Conservation (phyloP, 306 rosid species). For the Citrullus amarus region DNA sequence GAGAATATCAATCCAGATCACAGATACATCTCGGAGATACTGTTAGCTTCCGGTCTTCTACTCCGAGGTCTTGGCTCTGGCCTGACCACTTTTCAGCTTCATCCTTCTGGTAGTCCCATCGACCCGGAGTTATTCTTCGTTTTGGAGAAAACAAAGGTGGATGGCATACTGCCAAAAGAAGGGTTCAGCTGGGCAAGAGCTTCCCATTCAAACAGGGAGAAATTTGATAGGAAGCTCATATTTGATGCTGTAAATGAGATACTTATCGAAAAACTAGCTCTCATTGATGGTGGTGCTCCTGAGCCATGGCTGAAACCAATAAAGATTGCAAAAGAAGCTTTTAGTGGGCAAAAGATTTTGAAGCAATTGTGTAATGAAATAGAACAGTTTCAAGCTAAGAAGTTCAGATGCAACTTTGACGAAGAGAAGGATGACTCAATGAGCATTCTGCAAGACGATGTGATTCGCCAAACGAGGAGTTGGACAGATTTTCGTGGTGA, state of each 20-base stretch:
- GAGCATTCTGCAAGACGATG: conserved; percentile 43
- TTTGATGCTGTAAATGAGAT: conserved; percentile 81
- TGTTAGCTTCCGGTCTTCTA: conserved; percentile 77
- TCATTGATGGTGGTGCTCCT: conserved; percentile 13
- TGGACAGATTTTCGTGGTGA: conserved; percentile 56
- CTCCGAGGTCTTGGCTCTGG: conserved; percentile 62
- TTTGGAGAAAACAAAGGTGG: conserved; percentile 81
- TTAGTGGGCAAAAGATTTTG: conserved; percentile 66
- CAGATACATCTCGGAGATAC: conserved; percentile 70
- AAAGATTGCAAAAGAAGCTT: conserved; percentile 45
- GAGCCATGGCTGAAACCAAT: conserved; percentile 51
- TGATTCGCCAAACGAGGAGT: conserved; percentile 33
- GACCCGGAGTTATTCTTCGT: conserved; percentile 76
- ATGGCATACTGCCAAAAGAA: conserved; percentile 45
- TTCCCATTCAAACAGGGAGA: conserved; percentile 21
- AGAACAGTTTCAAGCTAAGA: conserved; percentile 49
- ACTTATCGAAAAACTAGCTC: conserved; percentile 37
- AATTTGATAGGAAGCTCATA: conserved; percentile 57
- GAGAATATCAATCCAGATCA: conserved; percentile 73
- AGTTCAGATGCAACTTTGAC: conserved; percentile 26
- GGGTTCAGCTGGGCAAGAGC: conserved; percentile 25
- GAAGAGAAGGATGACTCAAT: conserved; percentile 46
- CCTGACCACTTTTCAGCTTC: conserved; percentile 55
- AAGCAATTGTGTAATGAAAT: conserved; percentile 65
- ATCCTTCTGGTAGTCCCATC: conserved; percentile 68